phyloP scores from a whole-genome alignment of 2,329 filamentous ascomycete species.

The Botrytis elliptica region DNA sequence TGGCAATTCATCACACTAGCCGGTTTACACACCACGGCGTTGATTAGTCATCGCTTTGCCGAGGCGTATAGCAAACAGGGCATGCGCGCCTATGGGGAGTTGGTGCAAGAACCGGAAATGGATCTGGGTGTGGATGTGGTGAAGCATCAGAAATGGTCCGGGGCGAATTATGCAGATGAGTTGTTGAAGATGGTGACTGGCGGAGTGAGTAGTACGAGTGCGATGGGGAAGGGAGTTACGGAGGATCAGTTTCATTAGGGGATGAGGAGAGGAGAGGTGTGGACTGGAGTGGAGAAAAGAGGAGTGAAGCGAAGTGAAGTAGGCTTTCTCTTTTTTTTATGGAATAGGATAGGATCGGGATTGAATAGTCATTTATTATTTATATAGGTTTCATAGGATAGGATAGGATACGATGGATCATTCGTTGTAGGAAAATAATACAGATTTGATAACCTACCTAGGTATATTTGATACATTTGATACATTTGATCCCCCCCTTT shows the following conservation, averaged over 20 bases:
- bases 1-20: constrained; percentile 99
- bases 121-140: constrained; percentile 87
- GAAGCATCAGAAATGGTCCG: constrained; percentile 98
- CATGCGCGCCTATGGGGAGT: constrained; percentile 95
- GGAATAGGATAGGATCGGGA: too few species aligned
- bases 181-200: constrained; percentile 96
- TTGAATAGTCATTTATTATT: too few species aligned
- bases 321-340: not conserved
- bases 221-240: constrained; percentile 97
- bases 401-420: not conserved
- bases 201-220: constrained; percentile 85
- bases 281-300: not conserved
- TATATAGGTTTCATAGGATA: not conserved
- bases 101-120: constrained; percentile 98
- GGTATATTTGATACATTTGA: too few species aligned
- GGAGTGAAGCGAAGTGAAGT: not conserved
- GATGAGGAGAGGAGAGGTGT: not conserved
- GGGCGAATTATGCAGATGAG: constrained; percentile 92
- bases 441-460: not conserved
- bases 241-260: constrained; percentile 84
- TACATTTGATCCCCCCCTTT: not conserved
- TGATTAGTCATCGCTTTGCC: constrained; percentile 88
- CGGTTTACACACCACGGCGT: constrained; percentile 89
- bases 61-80: constrained; percentile 76
- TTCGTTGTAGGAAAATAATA: not conserved